These are phyloP conservation scores for Alternaria sp. DNA, from an alignment of 2,329 filamentous ascomycete species.

Conservation along the genomic window DNA sequence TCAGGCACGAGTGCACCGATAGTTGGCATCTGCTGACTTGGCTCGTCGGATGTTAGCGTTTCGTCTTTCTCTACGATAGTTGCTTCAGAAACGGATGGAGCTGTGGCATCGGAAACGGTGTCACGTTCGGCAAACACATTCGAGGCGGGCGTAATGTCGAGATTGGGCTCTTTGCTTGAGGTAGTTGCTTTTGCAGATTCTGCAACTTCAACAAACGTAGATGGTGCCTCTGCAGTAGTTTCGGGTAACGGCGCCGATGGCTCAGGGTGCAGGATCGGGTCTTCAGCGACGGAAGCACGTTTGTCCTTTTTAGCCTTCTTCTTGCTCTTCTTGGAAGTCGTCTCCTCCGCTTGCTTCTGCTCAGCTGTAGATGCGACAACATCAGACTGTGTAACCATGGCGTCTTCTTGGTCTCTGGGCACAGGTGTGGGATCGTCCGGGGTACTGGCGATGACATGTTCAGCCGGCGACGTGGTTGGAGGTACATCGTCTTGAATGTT, in stretches of 20 bases:
- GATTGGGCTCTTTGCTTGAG: not conserved
- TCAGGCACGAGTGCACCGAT: not conserved
- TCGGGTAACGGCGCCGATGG: not conserved
- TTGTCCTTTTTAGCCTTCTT: conserved; percentile 36
- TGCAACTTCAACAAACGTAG: not conserved
- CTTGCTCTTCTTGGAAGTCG: conserved; percentile 30
- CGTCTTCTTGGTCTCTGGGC: not conserved
- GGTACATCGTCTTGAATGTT: conserved; percentile 2
- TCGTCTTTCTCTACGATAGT: not conserved
- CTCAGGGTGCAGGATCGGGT: not conserved
- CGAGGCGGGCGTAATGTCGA: not conserved
- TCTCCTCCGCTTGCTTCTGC: conserved; percentile 14
- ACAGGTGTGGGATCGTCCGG: not conserved
- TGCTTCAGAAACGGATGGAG: not conserved
- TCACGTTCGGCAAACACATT: not conserved
- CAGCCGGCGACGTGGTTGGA: not conserved
- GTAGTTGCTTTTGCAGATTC: not conserved
- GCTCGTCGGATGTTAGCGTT: not conserved
- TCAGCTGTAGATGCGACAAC: not conserved
- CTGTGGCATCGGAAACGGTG: not conserved
- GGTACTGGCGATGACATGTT: not conserved
- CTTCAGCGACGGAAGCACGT: conserved; percentile 18
- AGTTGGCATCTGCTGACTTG: not conserved
- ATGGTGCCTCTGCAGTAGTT: not conserved
- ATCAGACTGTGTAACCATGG: not conserved